Percentiles rank a stretch among this genome's conserved stretches.
These are phyloP conservation scores for Achlya hypogyna DNA, from an alignment of 352 stramenopile genomes.

Conservation along the genomic window DNA sequence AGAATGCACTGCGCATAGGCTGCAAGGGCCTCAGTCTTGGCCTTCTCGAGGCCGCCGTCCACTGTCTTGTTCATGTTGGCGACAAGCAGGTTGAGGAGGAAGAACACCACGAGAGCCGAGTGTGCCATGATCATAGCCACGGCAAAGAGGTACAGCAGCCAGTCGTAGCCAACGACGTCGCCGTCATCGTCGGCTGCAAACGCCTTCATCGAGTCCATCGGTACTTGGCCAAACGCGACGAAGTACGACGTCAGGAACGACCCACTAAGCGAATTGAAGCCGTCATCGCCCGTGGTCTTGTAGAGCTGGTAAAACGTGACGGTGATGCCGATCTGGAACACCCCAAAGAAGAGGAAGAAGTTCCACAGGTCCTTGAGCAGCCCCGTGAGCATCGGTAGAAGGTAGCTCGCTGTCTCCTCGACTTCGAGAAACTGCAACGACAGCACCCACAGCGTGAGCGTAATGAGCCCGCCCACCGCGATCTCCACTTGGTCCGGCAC, in stretches of 20 bases:
- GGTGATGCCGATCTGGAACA: constrained; percentile 7
- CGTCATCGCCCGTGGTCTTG: not conserved
- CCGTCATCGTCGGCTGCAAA: not conserved
- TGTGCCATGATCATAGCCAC: not conserved
- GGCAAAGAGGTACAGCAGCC: not conserved
- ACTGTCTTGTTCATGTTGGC: constrained; percentile 9
- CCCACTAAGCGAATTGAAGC: not conserved
- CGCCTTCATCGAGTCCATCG: not conserved
- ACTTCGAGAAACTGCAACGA: not conserved
- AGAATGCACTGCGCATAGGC: not conserved
- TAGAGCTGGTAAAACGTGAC: constrained; percentile 6
- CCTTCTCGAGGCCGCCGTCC: not conserved
- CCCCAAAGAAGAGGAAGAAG: constrained; percentile 12
- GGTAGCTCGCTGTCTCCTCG: not conserved
- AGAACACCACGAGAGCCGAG: not conserved
- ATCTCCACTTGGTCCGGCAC: not conserved
- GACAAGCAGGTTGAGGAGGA: constrained; percentile 4
- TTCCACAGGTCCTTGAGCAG: constrained; percentile 1
- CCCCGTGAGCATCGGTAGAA: not conserved
- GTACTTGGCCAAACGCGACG: constrained; percentile 2
- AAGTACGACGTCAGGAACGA: constrained; percentile 8
- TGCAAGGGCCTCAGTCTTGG: not conserved
- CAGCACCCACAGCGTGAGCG: not conserved
- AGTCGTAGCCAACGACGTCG: not conserved
- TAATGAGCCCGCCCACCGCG: not conserved